Percentiles rank a stretch among this genome's conserved stretches.
Evolutionary conservation across 805 yeast species (phyloP).

Genomic region (Grigorovia humatica): DNA sequence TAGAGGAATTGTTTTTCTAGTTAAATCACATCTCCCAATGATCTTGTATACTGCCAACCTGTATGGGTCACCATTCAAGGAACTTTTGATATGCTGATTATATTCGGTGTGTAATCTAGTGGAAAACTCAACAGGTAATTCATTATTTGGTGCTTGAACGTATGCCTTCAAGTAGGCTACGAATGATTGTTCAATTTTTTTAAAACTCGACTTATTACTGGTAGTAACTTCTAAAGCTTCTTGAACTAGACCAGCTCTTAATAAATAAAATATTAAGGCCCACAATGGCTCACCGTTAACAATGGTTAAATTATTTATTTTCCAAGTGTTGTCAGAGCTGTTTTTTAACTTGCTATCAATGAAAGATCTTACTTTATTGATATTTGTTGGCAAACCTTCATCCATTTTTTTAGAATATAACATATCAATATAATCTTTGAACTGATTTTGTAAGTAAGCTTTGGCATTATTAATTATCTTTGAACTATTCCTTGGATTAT

Average conservation of each 20-base stretch:
- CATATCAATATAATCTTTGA: constrained; percentile 60
- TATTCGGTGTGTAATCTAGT: constrained; percentile 71
- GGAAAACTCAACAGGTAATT: constrained; percentile 54
- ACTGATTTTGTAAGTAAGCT: constrained; percentile 62
- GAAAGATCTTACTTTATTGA: constrained; percentile 61
- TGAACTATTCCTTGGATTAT: constrained; percentile 10
- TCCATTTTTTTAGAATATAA: constrained; percentile 43
- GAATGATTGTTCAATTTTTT: constrained; percentile 77
- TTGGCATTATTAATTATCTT: constrained; percentile 46
- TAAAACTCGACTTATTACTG: constrained; percentile 59
- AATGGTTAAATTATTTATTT: constrained; percentile 43
- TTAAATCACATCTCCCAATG: constrained; percentile 78
- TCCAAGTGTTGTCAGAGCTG: constrained; percentile 37
- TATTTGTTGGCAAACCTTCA: constrained; percentile 62
- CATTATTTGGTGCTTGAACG: constrained; percentile 42
- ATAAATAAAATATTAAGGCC: constrained; percentile 78
- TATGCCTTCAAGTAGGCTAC: constrained; percentile 69
- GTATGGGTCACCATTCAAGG: constrained; percentile 69
- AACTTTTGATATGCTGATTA: constrained; percentile 68
- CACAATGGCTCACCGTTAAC: constrained; percentile 87
- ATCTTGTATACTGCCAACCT: constrained; percentile 84
- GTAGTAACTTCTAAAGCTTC: constrained; percentile 68
- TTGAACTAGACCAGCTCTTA: constrained; percentile 71
- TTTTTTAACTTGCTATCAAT: constrained; percentile 37
- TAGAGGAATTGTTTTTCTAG: constrained; percentile 57